Evolutionary conservation across 495 filamentous ascomycete genomes (phyloP).

Genomic region (Penicillium ucsense): DNA sequence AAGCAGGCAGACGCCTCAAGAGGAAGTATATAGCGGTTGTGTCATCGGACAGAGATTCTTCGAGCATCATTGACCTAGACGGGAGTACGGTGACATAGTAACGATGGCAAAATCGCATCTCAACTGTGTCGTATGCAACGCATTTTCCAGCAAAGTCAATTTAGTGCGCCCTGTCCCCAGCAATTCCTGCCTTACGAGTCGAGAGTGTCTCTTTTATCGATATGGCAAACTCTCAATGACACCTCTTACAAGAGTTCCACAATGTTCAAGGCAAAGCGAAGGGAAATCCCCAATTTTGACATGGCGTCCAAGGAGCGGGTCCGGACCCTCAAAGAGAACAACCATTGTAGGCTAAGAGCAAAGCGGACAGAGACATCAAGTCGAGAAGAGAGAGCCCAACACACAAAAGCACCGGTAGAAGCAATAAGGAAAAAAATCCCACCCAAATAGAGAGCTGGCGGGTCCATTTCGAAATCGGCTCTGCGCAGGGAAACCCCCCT

Average conservation of each 20-base stretch:
- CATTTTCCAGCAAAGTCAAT: too few relatives aligned
- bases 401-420: slow-evolving; percentile 27
- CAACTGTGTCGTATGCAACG: too few relatives aligned
- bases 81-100: too few relatives aligned
- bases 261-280: background rate
- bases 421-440: slow-evolving; percentile 20
- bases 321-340: slow-evolving; percentile 17
- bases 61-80: too few relatives aligned
- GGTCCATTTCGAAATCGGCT: slow-evolving; percentile 10
- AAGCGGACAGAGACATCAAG: slow-evolving; percentile 31
- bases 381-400: slow-evolving; percentile 23
- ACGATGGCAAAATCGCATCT: too few relatives aligned
- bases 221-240: background rate
- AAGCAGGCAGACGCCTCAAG: too few relatives aligned
- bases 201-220: too few relatives aligned
- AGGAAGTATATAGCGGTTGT: too few relatives aligned
- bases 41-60: too few relatives aligned
- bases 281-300: slow-evolving; percentile 22
- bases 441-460: slow-evolving; percentile 1
- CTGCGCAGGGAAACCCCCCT: slow-evolving; percentile 12
- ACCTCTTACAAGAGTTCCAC: background rate
- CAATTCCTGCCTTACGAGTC: too few relatives aligned
- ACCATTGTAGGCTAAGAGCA: slow-evolving; percentile 37
- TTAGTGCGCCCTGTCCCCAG: too few relatives aligned
- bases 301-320: slow-evolving; percentile 23